Conservation (phyloP, 164 flowering plant species). For the Magnolia sinica region DNA sequence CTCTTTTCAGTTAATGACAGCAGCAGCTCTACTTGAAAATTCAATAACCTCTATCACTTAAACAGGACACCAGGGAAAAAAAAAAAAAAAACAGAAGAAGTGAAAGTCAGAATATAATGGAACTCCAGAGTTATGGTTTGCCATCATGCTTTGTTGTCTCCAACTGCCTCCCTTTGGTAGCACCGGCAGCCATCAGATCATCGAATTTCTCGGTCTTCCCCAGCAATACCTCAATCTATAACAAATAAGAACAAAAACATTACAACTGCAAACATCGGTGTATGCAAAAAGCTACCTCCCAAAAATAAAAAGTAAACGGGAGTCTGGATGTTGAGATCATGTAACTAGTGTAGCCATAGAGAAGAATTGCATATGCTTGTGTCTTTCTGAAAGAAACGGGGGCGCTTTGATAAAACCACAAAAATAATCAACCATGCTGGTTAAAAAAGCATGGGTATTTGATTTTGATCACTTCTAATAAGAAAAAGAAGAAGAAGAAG, state of each 20-base stretch:
- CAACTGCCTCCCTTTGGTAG: conserved; percentile 27
- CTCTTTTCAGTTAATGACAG: neutral
- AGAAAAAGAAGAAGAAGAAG: no score
- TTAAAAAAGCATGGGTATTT: neutral
- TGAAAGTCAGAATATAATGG: no score
- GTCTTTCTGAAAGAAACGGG: no score
- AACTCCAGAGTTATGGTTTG: neutral
- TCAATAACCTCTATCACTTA: neutral
- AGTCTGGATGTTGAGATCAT: neutral
- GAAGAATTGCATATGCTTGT: neutral
- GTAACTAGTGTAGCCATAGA: neutral
- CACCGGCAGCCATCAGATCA: conserved; percentile 76
- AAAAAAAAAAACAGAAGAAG: no score
- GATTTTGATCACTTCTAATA: neutral
- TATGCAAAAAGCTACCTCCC: neutral
- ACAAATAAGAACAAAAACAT: neutral
- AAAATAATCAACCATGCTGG: neutral
- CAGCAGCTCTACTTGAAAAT: neutral
- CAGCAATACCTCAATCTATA: conserved; percentile 71
- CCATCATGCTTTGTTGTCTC: conserved; percentile 1
- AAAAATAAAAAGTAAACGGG: neutral
- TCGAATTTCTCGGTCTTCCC: conserved; percentile 75
- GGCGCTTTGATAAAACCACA: neutral
- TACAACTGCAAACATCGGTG: neutral
- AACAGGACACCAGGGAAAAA: neutral